These are phyloP conservation scores for Salix suchowensis DNA, from an alignment of 345 rosid genomes.

Conservation along the genomic window DNA sequence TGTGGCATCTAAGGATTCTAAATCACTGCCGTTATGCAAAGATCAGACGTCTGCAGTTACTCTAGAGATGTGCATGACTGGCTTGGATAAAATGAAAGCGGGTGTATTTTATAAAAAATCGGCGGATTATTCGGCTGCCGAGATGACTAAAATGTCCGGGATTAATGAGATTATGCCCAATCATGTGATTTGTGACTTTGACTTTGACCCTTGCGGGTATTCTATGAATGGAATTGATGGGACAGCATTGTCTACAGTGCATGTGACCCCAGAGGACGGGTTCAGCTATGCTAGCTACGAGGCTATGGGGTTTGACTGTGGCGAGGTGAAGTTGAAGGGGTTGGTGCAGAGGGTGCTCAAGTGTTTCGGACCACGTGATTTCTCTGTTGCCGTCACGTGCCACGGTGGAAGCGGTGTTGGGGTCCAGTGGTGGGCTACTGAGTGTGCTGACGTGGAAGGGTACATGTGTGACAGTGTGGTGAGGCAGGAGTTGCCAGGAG, in stretches of 20 bases:
- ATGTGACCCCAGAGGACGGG: slow-evolving; percentile 80
- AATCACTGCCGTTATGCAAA: not conserved
- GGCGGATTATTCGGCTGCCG: slow-evolving; percentile 22
- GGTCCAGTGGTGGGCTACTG: slow-evolving; percentile 19
- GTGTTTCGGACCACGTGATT: slow-evolving; percentile 56
- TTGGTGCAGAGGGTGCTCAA: slow-evolving; percentile 43
- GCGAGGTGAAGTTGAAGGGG: slow-evolving; percentile 26
- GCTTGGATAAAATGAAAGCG: slow-evolving; percentile 53
- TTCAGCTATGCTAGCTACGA: slow-evolving; percentile 88
- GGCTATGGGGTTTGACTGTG: slow-evolving; percentile 48
- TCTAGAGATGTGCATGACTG: slow-evolving; percentile 79
- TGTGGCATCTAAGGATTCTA: slow-evolving; percentile 34
- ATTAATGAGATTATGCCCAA: slow-evolving; percentile 54
- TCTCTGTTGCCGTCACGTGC: slow-evolving; percentile 53
- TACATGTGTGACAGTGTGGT: slow-evolving; percentile 34
- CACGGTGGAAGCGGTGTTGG: slow-evolving; percentile 6
- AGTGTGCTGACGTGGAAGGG: slow-evolving; percentile 36
- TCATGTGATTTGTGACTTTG: slow-evolving; percentile 61
- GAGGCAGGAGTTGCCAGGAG: slow-evolving; percentile 47
- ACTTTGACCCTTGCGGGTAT: slow-evolving; percentile 78
- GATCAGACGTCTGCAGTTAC: slow-evolving; percentile 23
- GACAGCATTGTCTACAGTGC: slow-evolving; percentile 52
- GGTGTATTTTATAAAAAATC: slow-evolving; percentile 46
- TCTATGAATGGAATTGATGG: slow-evolving; percentile 71
- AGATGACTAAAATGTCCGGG: slow-evolving; percentile 63